Evolutionary conservation across 305 asterid species (phyloP).

Genomic region (Nicotiana rustica): DNA sequence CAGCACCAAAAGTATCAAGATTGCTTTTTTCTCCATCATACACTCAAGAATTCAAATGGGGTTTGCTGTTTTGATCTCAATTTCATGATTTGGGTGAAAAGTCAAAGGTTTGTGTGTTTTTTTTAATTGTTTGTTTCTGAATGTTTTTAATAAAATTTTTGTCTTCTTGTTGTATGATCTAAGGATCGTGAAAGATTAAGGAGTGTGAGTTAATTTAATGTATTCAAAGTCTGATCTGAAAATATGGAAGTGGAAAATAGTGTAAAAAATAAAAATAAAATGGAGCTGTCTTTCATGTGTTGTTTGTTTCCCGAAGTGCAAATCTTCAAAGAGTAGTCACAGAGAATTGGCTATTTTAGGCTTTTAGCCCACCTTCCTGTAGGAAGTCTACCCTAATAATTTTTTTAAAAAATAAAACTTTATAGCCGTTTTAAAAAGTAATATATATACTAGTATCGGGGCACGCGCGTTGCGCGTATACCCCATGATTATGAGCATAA

Average conservation of each 20-base stretch:
- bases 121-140: neutral
- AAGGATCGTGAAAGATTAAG: conserved; percentile 31
- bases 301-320: too few relatives aligned
- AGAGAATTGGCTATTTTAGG: neutral
- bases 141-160: neutral
- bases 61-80: conserved; percentile 26
- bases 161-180: conserved; percentile 19
- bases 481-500: too few relatives aligned
- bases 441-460: neutral
- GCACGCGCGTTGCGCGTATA: too few relatives aligned
- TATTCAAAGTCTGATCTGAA: neutral
- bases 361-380: neutral
- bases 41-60: conserved; percentile 45
- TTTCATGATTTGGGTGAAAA: conserved; percentile 33
- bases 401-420: neutral
- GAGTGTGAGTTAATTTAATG: neutral
- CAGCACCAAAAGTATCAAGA: conserved; percentile 41
- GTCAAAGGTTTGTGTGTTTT: conserved; percentile 24
- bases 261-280: neutral
- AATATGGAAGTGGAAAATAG: neutral
- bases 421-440: neutral
- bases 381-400: neutral
- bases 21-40: conserved; percentile 44
- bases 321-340: neutral
- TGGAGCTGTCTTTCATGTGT: neutral